Base-by-base conservation (phyloP, 192 early-diverging fungal species). In the Allomyces macrogynus region DNA sequence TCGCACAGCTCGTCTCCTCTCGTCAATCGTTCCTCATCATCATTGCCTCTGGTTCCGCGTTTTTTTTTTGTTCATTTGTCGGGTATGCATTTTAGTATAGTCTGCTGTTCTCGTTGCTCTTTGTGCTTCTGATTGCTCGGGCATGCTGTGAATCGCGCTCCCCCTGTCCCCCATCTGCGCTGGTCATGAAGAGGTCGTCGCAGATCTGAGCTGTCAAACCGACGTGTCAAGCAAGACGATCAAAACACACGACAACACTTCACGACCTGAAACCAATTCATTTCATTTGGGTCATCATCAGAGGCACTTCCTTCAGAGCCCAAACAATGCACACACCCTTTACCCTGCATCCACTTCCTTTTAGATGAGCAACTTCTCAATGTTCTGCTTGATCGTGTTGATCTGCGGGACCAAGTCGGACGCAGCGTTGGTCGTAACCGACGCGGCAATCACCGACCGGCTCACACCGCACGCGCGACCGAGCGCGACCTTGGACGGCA, bases 401-500 rank as follows among this genome's bases (percentile, higher is more conserved):
- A 97, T 99, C 76, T 96, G 93, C 64, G 84, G 76, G 82, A 87
- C 90, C 67, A 97, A 80, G 69, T 99, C 93, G 42, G 89, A 92
- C 10, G 87, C 93, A 73, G 95, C 95, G 82, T 99, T 99, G 71
- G 92, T 89, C 71, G 92, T 99, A 63, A 99, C 87, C 42, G 90
- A 91, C 73, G 79, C 80, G 61, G 95, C 83, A 72, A 99, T 89
- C 26, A 99, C 93, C 26, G 90, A 74, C 62, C 93, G 87, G 40
- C 91, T 89, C 40, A 99, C 93, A 73, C 95, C 93, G 75, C 93
- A 96, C 42, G 95, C 92, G 77, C 95, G 89, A 66, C 95, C 95
- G 22, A 99, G 81, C 27, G 93, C 93, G 23, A 82, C 84, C 85
- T 94, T 96, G 74, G 90, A 93, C 65, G 91, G 92, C 63, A 99